A percentile compares a stretch with the other conserved stretches of the same genome.
Evolutionary conservation across 768 basidiomycete genomes (phyloP).

Genomic region (Lyophyllum semitale): DNA sequence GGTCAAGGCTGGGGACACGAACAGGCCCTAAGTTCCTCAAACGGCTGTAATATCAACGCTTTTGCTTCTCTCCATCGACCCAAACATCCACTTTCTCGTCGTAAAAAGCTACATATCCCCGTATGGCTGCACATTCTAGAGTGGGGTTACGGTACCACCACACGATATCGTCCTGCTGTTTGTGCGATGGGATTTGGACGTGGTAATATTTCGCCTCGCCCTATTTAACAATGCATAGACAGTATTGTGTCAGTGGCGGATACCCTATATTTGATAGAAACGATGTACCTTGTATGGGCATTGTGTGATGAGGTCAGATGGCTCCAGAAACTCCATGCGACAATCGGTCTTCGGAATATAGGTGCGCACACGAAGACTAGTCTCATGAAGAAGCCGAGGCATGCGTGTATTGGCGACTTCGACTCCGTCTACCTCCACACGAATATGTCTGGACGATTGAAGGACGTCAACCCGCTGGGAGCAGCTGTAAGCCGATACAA

Average conservation of each 20-base stretch:
- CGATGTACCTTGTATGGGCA: constrained; percentile 67
- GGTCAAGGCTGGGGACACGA: too few species aligned
- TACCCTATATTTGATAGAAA: background rate
- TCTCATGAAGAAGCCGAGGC: constrained; percentile 61
- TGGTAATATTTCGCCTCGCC: constrained; percentile 62
- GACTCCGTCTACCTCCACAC: constrained; percentile 60
- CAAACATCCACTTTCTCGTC: constrained; percentile 71
- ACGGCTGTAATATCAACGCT: constrained; percentile 25
- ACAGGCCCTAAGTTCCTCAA: too few species aligned
- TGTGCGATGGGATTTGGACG: constrained; percentile 45
- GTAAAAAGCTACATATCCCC: constrained; percentile 58
- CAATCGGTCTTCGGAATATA: constrained; percentile 65
- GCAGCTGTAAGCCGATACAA: background rate
- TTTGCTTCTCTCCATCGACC: constrained; percentile 58
- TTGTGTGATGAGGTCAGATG: constrained; percentile 44
- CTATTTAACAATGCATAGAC: constrained; percentile 40
- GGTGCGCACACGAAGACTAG: constrained; percentile 53
- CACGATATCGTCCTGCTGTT: constrained; percentile 48
- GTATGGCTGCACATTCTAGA: constrained; percentile 50
- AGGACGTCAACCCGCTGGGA: constrained; percentile 63
- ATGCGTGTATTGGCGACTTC: constrained; percentile 60
- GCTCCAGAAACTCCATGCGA: constrained; percentile 47
- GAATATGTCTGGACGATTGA: constrained; percentile 60
- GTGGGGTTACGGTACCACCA: constrained; percentile 67
- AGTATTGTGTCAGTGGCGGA: background rate